A percentile compares a stretch with the other conserved stretches of the same genome.
phyloP scores from a whole-genome alignment of 371 early-diverging fungal genomes.

The Lichtheimia ramosa region DNA sequence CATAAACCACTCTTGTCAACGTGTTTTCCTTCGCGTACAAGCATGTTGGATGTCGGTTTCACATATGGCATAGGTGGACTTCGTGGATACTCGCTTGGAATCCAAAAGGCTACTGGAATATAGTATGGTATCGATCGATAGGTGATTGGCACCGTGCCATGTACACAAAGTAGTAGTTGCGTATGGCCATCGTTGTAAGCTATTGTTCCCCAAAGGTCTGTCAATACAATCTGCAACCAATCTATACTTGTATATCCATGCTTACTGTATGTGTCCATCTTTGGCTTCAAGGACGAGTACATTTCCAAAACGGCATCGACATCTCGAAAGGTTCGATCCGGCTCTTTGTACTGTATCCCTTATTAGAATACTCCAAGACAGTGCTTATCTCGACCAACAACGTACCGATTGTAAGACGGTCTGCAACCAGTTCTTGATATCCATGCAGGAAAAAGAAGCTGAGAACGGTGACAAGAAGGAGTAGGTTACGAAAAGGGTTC shows the following conservation, averaged over 20 bases:
- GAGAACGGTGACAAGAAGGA: no score
- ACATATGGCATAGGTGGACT: constrained; percentile 84
- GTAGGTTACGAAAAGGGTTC: no score
- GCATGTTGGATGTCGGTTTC: constrained; percentile 86
- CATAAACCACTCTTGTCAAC: constrained; percentile 85
- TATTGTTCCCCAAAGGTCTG: constrained; percentile 8
- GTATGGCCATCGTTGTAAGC: constrained; percentile 75
- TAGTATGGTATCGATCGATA: constrained; percentile 85
- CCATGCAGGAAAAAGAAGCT: constrained; percentile 2
- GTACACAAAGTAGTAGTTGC: constrained; percentile 71
- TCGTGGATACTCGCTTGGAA: constrained; percentile 83
- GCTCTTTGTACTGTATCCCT: constrained; percentile 57
- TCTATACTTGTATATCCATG: background rate
- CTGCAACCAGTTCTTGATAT: constrained; percentile 25
- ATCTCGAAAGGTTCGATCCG: constrained; percentile 68
- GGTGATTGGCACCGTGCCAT: constrained; percentile 87
- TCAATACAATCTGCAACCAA: no score
- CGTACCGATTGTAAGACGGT: constrained; percentile 30
- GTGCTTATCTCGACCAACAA: background rate
- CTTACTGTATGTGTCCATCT: constrained; percentile 75
- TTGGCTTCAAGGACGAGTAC: constrained; percentile 66
- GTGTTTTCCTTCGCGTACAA: constrained; percentile 76
- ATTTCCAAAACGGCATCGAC: constrained; percentile 67
- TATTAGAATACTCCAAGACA: background rate
- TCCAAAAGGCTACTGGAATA: constrained; percentile 89